Base-by-base conservation (phyloP, 148 eudicot species). In the Beta vulgaris region DNA sequence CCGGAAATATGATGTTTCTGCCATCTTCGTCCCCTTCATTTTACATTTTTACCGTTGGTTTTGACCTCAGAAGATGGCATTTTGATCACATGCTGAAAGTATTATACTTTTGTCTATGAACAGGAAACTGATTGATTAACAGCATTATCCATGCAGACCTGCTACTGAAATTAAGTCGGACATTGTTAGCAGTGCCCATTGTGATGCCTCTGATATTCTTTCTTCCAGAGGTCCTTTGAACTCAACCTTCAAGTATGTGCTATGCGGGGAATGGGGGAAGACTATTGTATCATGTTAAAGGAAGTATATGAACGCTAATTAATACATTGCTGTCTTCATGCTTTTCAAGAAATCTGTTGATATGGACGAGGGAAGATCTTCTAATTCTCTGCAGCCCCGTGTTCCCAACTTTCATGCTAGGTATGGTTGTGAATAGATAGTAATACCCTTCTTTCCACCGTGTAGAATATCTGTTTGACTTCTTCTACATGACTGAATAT, bases 321-420 rank as follows among this genome's bases (percentile, higher is more conserved):
- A 25, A 76, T 40, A 19, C 32, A 43, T 55, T 64, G 26, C 25
- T 32, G n/a, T 69, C n/a, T 37, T 69, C 19, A 10, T 74, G 6
- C 48, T 60, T 69, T 21, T 55, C 79, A 80, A 79, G 58, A 44
- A 35, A 35, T 76, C 76, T 63, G 61, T 57, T 76, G 76, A 68
- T 65, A 28, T 36, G 71, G 76, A 76, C 43, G 73, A 76, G 54
- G 48, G 48, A 71, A 43, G 39, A 76, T 55, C 78, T 69, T 69
- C 69, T 1, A 59, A 65, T 68, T 55, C 76, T 71, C 25, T 42
- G 28, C 39, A 46, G 71, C 73, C 83, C 37, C 83, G 79, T 36
- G 29, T 73, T 9, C 83, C 86, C 26, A 73, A 44, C 31, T 83
- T 68, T 69, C 73, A 73, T 73, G 83, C 83, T 69, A 83, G 83